Base-by-base conservation (phyloP, 2,329 filamentous ascomycete genomes). In the Whalleya microplaca region DNA sequence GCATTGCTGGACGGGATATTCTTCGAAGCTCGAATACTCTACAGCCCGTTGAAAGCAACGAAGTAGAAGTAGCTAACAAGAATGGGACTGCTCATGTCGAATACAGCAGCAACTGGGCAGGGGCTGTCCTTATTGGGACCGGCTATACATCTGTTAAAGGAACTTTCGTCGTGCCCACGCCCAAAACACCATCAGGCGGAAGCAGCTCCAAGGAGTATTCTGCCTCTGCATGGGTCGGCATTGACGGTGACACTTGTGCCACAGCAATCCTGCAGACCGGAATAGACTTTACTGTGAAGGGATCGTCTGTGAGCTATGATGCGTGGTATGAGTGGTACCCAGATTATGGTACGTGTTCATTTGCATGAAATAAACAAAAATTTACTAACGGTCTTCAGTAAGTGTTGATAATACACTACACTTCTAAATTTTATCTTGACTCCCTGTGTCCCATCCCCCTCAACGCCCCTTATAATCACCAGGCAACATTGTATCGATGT, bases 321-420 rank as follows among this genome's bases (percentile, higher is more conserved):
- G 80, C 82, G 18, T 86, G 84, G 68, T 86, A 83, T 64, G 83
- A 86, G 69, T 86, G 83, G 83, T 84, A 80, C 63, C 83, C 83
- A 1, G 79, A 84, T 64, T 79, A 79, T 18, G n/a, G n/a, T n/a
- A n/a, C n/a, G n/a, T n/a, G n/a, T n/a, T n/a, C n/a, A n/a, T n/a
- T n/a, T n/a, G n/a, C n/a, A n/a, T n/a, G n/a, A n/a, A n/a, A n/a
- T n/a, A n/a, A n/a, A n/a, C n/a, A n/a, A n/a, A n/a, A n/a, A n/a
- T n/a, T n/a, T n/a, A n/a, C n/a, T n/a, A n/a, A n/a, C n/a, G n/a
- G n/a, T n/a, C n/a, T n/a, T n/a, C n/a, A n/a, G 51, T 53, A 32
- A 53, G 51, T 53, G 10, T 8, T 23, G 20, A 14, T 14, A 5
- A 12, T 37, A 32, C 4, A 9, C 2, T 47, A 8, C 44, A 8